Conservation (phyloP, 2,329 filamentous ascomycete species). For the Penicillium sp. region DNA sequence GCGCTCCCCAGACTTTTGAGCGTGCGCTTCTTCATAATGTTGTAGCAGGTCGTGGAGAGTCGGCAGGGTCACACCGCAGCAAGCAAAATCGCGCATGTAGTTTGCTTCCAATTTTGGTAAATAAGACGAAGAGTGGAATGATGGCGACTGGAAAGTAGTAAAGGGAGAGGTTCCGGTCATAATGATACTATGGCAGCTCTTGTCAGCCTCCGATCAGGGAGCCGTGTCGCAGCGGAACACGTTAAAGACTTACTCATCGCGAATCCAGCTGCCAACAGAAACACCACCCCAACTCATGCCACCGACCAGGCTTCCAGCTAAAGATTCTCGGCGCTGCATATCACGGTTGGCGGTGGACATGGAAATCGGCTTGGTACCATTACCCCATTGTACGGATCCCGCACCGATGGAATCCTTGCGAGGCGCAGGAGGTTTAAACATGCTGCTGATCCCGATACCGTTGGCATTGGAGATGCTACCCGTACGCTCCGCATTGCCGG, state of each 20-base stretch:
- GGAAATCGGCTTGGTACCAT: constrained; percentile 65
- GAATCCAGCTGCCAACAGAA: constrained; percentile 94
- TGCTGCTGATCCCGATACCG: constrained; percentile 41
- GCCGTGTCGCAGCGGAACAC: not conserved
- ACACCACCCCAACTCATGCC: constrained; percentile 98
- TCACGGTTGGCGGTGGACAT: constrained; percentile 56
- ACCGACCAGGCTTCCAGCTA: constrained; percentile 66
- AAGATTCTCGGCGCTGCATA: constrained; percentile 61
- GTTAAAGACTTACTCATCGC: constrained; percentile 82
- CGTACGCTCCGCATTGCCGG: constrained; percentile 47
- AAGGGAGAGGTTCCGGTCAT: constrained; percentile 98
- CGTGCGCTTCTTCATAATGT: constrained; percentile 95
- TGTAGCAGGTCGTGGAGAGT: constrained; percentile 94
- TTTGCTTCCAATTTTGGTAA: constrained; percentile 94
- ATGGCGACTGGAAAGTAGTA: constrained; percentile 82
- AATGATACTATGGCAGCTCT: constrained; percentile 71
- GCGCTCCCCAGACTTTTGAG: constrained; percentile 65
- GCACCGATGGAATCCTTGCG: constrained; percentile 62
- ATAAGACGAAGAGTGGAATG: constrained; percentile 95
- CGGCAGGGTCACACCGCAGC: constrained; percentile 86
- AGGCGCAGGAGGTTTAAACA: constrained; percentile 46
- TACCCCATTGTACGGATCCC: constrained; percentile 58
- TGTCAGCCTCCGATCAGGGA: constrained; percentile 13
- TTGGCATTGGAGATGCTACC: constrained; percentile 52
- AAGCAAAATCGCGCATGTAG: constrained; percentile 97